These are phyloP conservation scores for Buddleja alternifolia DNA, from an alignment of 257 asterid genomes.

Conservation along the genomic window DNA sequence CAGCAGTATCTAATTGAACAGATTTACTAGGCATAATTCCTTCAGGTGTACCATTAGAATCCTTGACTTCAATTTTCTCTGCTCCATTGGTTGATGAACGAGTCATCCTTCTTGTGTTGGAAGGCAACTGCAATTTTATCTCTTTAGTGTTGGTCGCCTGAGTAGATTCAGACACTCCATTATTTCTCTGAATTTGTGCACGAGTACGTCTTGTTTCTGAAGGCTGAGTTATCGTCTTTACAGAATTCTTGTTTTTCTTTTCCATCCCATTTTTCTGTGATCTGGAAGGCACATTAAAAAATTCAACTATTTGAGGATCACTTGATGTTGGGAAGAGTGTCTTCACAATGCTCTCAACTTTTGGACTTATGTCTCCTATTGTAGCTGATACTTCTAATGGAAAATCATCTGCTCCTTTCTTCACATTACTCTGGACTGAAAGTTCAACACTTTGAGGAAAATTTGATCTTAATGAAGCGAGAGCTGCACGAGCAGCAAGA, in stretches of 20 bases:
- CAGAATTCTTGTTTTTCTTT: conserved; percentile 26
- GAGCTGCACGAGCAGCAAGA: conserved; percentile 76
- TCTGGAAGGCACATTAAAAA: conserved; percentile 26
- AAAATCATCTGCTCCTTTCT: conserved; percentile 29
- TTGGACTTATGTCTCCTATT: conserved; percentile 29
- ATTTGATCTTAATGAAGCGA: conserved; percentile 57
- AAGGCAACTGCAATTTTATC: conserved; percentile 4
- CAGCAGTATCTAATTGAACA: neutral
- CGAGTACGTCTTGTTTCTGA: conserved; percentile 46
- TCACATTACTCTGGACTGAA: conserved; percentile 22
- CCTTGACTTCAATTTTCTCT: conserved; percentile 29
- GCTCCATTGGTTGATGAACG: conserved; percentile 30
- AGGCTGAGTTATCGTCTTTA: conserved; percentile 29
- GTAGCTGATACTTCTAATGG: conserved; percentile 30
- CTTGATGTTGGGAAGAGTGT: conserved; percentile 45
- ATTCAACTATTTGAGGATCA: conserved; percentile 28
- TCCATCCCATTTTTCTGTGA: conserved; percentile 20
- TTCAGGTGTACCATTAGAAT: conserved; percentile 9
- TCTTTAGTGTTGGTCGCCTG: conserved; percentile 18
- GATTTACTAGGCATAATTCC: conserved; percentile 16
- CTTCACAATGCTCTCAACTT: conserved; percentile 32
- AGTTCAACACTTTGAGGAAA: conserved; percentile 31
- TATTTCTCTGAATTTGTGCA: conserved; percentile 35
- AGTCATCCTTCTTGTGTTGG: conserved; percentile 30
- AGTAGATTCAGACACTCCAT: conserved; percentile 27